Evolutionary conservation across 2,329 filamentous ascomycete species (phyloP), one percentile per base, ranked within the genome.

Genomic region (Trichoderma guizhouense): DNA sequence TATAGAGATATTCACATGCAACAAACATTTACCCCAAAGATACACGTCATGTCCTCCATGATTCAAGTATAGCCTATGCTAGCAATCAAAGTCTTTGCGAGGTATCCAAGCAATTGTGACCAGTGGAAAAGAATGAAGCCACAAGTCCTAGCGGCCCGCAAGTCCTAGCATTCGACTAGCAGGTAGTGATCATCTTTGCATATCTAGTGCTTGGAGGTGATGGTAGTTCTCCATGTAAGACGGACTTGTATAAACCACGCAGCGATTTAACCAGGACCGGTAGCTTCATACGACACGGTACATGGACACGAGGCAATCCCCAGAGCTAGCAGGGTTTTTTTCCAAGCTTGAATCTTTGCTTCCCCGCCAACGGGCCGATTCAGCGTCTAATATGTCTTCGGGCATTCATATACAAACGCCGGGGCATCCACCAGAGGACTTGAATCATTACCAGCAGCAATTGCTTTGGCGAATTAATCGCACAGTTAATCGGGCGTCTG

Each of bases 261-360:
- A 64, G 9, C n/a, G 26, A n/a, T 51, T 64, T 47, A 51, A 47
- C 61, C 39, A 43, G 26, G 36, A 64, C 34, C 39, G 61, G 61
- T n/a, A 64, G 26, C 30, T 30, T 51, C 39, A 21, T 53, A 53
- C 47, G 21, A 53, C 9, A 43, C 39, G 24, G 36, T 47, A 64
- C 18, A 47, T 32, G 24, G 26, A 64, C 61, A 47, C 39, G 61
- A 63, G 36, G 12, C 2, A 30, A 30, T 51, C 26, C 18, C 61
- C 61, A 64, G 36, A 30, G 61, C 61, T 64, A 64, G 61, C 61
- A 64, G 61, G 61, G 61, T 21, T 47, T 64, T 64, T 21, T 64
- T 12, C 61, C 36, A 64, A 28, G 61, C 61, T 51, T 64, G 26
- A 47, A 30, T 26, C 11, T n/a, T 7, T 39, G 0, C 0, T 51